Conservation (phyloP, 1,284 basidiomycete species). For the Fistulinella cinereoalba region DNA sequence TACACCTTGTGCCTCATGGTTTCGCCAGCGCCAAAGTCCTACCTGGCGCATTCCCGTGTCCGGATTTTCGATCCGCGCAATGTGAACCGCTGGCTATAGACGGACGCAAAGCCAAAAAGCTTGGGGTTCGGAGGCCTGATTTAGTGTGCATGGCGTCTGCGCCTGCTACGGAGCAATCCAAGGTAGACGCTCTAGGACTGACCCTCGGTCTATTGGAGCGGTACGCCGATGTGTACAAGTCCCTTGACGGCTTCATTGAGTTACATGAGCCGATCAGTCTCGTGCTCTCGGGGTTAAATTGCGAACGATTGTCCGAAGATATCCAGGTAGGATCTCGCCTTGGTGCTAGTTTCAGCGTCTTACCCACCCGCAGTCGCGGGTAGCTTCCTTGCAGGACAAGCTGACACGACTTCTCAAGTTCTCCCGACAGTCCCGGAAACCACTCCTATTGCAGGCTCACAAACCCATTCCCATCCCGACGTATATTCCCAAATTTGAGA, state of each 20-base stretch:
- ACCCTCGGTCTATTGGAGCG: slow-evolving; percentile 62
- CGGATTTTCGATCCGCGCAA: slow-evolving; percentile 59
- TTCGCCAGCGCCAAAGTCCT: slow-evolving; percentile 48
- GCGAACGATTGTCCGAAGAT: slow-evolving; percentile 45
- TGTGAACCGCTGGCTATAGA: slow-evolving; percentile 43
- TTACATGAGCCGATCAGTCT: slow-evolving; percentile 68
- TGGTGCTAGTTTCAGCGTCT: neutral
- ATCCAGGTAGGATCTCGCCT: slow-evolving; percentile 49
- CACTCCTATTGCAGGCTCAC: slow-evolving; percentile 88
- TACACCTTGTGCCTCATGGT: slow-evolving; percentile 69
- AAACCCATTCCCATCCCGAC: slow-evolving; percentile 95
- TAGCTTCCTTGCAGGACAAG: slow-evolving; percentile 43
- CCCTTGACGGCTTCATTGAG: slow-evolving; percentile 81
- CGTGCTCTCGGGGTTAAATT: slow-evolving; percentile 56
- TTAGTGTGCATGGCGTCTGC: slow-evolving; percentile 43
- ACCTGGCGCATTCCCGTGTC: slow-evolving; percentile 69
- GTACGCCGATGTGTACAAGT: slow-evolving; percentile 75
- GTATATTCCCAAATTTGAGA: slow-evolving; percentile 93
- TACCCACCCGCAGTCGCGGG: slow-evolving; percentile 39
- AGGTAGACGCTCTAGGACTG: slow-evolving; percentile 63
- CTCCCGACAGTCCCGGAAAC: slow-evolving; percentile 67
- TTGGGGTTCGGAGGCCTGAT: slow-evolving; percentile 45
- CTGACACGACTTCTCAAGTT: slow-evolving; percentile 71
- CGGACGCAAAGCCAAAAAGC: slow-evolving; percentile 40
- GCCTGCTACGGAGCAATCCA: slow-evolving; percentile 54